Percentiles rank a stretch among this genome's conserved stretches.
Evolutionary conservation across 179 eudicot genomes (phyloP).

Genomic region (Corrigiola litoralis): DNA sequence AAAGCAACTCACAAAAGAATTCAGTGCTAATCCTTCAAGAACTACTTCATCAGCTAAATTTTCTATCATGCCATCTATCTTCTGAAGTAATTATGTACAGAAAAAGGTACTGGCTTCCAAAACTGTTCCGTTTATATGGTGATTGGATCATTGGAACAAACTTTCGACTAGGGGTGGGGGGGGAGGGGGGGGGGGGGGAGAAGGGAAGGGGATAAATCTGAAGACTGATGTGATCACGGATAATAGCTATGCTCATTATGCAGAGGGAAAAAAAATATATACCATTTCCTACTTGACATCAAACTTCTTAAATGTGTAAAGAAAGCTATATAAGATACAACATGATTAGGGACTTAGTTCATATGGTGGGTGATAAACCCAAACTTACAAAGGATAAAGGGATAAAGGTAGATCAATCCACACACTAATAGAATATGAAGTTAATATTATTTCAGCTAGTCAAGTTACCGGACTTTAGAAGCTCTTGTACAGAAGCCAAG

Average conservation of each 20-base stretch:
- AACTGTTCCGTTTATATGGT: too few species aligned
- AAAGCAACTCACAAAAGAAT: too few species aligned
- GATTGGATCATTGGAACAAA: too few species aligned
- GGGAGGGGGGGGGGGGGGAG: too few species aligned
- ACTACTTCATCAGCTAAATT: too few species aligned
- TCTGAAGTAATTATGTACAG: too few species aligned
- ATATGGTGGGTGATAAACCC: slow-evolving; percentile 1
- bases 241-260: background rate
- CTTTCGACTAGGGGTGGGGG: too few species aligned
- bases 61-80: too few species aligned
- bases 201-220: background rate
- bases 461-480: slow-evolving; percentile 48
- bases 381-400: background rate
- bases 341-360: background rate
- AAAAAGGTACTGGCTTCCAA: too few species aligned
- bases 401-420: background rate
- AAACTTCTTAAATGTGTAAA: background rate
- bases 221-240: background rate
- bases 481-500: slow-evolving; percentile 58
- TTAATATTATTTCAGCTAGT: slow-evolving; percentile 8
- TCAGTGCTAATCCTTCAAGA: too few species aligned
- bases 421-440: background rate
- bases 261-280: too few species aligned
- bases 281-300: background rate
- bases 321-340: background rate